These are phyloP conservation scores for Peterozyma xylosa DNA, from an alignment of 805 yeast species.

Conservation along the genomic window DNA sequence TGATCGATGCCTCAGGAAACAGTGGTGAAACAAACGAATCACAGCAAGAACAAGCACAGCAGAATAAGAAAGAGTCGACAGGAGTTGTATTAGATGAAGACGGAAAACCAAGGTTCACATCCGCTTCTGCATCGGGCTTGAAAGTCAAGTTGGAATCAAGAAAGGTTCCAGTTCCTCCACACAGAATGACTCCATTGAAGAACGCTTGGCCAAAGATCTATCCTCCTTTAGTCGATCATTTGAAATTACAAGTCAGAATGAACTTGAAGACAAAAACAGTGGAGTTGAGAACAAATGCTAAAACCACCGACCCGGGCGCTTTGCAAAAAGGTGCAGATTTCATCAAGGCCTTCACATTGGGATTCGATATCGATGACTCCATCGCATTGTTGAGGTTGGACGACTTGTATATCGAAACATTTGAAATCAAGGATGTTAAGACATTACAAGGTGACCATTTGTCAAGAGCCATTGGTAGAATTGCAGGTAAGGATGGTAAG, in stretches of 20 bases:
- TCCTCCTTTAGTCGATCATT: constrained; percentile 92
- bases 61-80: constrained; percentile 20
- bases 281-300: constrained; percentile 74
- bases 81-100: constrained; percentile 68
- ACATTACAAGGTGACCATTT: constrained; percentile 93
- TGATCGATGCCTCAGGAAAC: constrained; percentile 37
- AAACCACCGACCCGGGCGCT: constrained; percentile 89
- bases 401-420: constrained; percentile 93
- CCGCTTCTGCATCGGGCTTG: constrained; percentile 56
- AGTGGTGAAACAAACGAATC: constrained; percentile 16
- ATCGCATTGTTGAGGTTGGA: constrained; percentile 90
- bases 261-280: constrained; percentile 82
- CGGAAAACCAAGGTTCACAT: constrained; percentile 81
- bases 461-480: constrained; percentile 98
- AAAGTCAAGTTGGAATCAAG: constrained; percentile 78
- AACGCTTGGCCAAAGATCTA: constrained; percentile 89
- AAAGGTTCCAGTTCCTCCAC: constrained; percentile 93
- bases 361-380: constrained; percentile 96
- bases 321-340: constrained; percentile 98
- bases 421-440: constrained; percentile 95
- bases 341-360: constrained; percentile 89
- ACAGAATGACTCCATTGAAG: constrained; percentile 91
- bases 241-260: constrained; percentile 94
- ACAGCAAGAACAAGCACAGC: constrained; percentile 14
- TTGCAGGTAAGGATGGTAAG: constrained; percentile 99